Percentiles rank a stretch among this genome's conserved stretches.
Evolutionary conservation across 2,329 filamentous ascomycete genomes (phyloP).

Genomic region (Phyllosticta ampelicida): DNA sequence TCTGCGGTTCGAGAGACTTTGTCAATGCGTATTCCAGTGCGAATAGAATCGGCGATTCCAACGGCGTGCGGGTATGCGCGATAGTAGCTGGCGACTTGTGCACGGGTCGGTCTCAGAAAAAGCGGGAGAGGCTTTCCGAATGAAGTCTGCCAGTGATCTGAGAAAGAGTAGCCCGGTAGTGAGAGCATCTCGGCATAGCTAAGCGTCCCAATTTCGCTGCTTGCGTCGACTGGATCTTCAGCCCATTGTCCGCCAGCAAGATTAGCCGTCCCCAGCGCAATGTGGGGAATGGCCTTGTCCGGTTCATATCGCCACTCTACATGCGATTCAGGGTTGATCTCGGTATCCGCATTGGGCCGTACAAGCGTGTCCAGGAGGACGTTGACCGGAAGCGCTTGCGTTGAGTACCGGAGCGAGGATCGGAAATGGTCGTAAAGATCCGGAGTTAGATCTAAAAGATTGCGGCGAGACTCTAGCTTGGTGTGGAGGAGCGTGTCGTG

Average conservation of each 20-base stretch:
- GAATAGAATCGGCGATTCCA: constrained; percentile 39
- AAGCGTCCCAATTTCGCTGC: constrained; percentile 47
- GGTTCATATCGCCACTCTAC: constrained; percentile 44
- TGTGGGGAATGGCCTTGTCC: constrained; percentile 41
- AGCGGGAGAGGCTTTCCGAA: constrained; percentile 36
- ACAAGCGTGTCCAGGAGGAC: constrained; percentile 49
- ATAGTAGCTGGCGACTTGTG: constrained; percentile 46
- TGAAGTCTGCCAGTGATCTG: constrained; percentile 38
- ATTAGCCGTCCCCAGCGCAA: constrained; percentile 42
- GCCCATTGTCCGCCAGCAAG: constrained; percentile 50
- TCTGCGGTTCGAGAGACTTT: constrained; percentile 33
- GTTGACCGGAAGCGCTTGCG: constrained; percentile 49
- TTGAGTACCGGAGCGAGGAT: constrained; percentile 50
- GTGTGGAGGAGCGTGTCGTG: constrained; percentile 46
- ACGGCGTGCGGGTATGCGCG: constrained; percentile 43
- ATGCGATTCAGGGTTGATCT: constrained; percentile 42
- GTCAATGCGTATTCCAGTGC: constrained; percentile 31
- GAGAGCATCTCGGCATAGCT: constrained; percentile 54
- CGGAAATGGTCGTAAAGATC: constrained; percentile 48
- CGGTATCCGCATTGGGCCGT: constrained; percentile 48
- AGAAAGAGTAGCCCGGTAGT: constrained; percentile 48
- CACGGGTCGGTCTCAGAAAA: constrained; percentile 45
- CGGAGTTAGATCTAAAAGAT: constrained; percentile 39
- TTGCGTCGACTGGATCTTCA: constrained; percentile 41
- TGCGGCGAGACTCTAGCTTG: constrained; percentile 39